phyloP scores from a whole-genome alignment of 78 protist species.

The Planoprotostelium fungivorum region DNA sequence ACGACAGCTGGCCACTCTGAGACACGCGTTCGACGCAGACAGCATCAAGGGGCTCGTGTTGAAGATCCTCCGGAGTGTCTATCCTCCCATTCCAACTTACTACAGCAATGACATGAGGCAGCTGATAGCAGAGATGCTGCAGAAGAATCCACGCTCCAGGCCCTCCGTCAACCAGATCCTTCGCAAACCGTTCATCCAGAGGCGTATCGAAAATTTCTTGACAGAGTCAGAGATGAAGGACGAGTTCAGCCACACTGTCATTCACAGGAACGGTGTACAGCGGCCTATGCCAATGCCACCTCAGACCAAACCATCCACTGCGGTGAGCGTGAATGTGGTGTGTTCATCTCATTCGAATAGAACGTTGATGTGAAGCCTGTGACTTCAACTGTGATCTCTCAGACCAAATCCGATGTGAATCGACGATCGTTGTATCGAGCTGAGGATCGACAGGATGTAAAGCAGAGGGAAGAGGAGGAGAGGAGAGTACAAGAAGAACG shows the following conservation, averaged over 20 bases:
- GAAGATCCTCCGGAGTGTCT: constrained; percentile 82
- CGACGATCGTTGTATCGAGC: not conserved
- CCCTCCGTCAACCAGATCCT: constrained; percentile 65
- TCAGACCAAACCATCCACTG: not conserved
- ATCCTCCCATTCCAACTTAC: constrained; percentile 74
- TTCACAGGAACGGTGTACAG: not conserved
- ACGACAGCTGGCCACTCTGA: constrained; percentile 81
- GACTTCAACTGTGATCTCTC: too few species aligned
- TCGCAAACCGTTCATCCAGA: constrained; percentile 21
- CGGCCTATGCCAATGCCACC: not conserved
- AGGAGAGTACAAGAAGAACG: too few species aligned
- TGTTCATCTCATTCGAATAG: too few species aligned
- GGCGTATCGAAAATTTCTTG: constrained; percentile 12
- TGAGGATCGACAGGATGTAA: not conserved
- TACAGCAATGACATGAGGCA: constrained; percentile 49
- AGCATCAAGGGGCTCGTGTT: constrained; percentile 72
- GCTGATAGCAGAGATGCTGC: constrained; percentile 57
- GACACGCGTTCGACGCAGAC: constrained; percentile 85
- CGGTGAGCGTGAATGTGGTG: too few species aligned
- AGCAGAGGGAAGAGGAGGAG: not conserved
- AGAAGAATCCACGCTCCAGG: constrained; percentile 56
- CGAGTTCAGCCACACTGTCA: not conserved
- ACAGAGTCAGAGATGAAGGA: not conserved
- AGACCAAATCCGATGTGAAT: too few species aligned
- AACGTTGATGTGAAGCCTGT: too few species aligned